Percentiles rank a stretch among this genome's conserved stretches.
These are phyloP conservation scores for Haematococcus lacustris DNA, from an alignment of 139 green algal genomes.

Conservation along the genomic window DNA sequence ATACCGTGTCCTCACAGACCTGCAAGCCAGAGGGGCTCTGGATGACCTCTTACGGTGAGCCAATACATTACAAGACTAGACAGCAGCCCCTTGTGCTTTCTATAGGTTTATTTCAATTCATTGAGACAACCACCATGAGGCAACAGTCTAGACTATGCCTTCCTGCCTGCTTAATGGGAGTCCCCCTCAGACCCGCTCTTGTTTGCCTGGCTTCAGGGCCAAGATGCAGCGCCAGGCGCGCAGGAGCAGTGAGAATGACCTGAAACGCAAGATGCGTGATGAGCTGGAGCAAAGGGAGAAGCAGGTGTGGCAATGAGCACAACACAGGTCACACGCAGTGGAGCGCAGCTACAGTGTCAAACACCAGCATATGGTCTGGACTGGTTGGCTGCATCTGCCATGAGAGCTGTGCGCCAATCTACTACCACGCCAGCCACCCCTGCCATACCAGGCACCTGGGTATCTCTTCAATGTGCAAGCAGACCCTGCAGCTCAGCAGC, in stretches of 20 bases:
- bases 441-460: too few relatives aligned
- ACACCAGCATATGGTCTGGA: too few relatives aligned
- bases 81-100: not conserved
- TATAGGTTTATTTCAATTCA: not conserved
- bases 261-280: slow-evolving; percentile 65
- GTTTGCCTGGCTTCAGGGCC: slow-evolving; percentile 29
- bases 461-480: too few relatives aligned
- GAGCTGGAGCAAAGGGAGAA: slow-evolving; percentile 70
- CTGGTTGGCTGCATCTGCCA: too few relatives aligned
- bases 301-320: slow-evolving; percentile 13
- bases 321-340: too few relatives aligned
- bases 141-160: not conserved
- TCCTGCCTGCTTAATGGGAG: not conserved
- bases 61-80: not conserved
- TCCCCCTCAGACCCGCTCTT: not conserved
- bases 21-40: slow-evolving; percentile 51
- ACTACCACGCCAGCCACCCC: too few relatives aligned
- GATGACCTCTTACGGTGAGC: slow-evolving; percentile 45
- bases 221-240: slow-evolving; percentile 31
- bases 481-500: too few relatives aligned
- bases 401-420: too few relatives aligned
- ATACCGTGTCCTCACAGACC: slow-evolving; percentile 74
- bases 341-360: too few relatives aligned
- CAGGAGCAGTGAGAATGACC: slow-evolving; percentile 43
- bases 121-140: not conserved